Conservation (phyloP, 306 rosid species). For the Cajanus cajan region DNA sequence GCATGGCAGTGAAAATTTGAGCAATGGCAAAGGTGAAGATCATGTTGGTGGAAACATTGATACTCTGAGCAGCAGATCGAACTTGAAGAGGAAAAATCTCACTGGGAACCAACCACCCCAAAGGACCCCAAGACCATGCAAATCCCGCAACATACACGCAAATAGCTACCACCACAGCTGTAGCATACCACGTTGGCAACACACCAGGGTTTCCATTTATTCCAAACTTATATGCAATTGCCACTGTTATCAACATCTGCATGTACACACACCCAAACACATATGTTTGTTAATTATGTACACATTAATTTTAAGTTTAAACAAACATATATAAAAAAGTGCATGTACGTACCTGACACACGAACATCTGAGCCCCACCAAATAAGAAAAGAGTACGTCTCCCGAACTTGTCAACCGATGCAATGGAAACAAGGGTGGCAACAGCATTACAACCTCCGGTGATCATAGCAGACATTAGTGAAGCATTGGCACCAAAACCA, state of each 20-base stretch:
- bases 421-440: background rate
- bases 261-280: background rate
- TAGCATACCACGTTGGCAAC: too few relatives aligned
- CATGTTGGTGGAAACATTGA: background rate
- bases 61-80: background rate
- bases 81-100: background rate
- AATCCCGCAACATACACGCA: too few relatives aligned
- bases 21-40: background rate
- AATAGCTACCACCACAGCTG: too few relatives aligned
- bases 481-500: background rate
- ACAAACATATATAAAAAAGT: too few relatives aligned
- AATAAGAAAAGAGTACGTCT: too few relatives aligned
- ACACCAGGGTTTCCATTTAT: too few relatives aligned
- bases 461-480: background rate
- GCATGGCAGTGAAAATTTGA: background rate
- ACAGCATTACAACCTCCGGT: background rate
- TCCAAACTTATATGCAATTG: too few relatives aligned
- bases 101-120: background rate
- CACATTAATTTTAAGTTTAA: background rate
- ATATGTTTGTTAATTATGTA: background rate
- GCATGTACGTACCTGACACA: background rate
- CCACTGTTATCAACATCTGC: background rate
- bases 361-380: background rate
- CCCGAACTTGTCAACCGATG: too few relatives aligned
- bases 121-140: too few relatives aligned